phyloP scores from a whole-genome alignment of 441 rosid genomes.

The Isatis lusitanica region DNA sequence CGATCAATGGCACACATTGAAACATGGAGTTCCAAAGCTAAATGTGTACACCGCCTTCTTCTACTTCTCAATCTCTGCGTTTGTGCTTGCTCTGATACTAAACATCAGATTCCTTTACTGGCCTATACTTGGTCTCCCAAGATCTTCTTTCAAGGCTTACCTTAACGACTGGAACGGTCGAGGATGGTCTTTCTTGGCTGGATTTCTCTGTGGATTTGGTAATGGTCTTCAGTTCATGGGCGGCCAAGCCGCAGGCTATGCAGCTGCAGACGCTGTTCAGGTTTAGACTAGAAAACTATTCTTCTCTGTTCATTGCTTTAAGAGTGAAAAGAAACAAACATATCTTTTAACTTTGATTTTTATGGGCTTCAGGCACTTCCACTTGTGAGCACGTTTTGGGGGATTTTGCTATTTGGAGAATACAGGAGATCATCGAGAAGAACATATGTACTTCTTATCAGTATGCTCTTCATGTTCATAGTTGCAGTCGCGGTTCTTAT shows the following conservation, averaged over 20 bases:
- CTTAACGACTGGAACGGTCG: constrained; percentile 77
- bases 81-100: constrained; percentile 59
- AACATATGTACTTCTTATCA: constrained; percentile 61
- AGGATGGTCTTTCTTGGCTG: constrained; percentile 87
- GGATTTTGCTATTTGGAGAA: constrained; percentile 71
- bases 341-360: background rate
- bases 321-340: background rate
- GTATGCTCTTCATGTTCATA: constrained; percentile 74
- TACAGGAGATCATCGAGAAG: constrained; percentile 70
- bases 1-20: constrained; percentile 78
- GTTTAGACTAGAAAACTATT: constrained; percentile 31
- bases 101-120: constrained; percentile 64
- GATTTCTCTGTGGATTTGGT: constrained; percentile 77
- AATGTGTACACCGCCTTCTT: constrained; percentile 82
- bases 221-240: constrained; percentile 93
- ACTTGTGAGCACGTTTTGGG: constrained; percentile 88
- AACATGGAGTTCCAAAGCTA: constrained; percentile 72
- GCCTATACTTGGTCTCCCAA: constrained; percentile 64
- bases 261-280: constrained; percentile 94
- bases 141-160: constrained; percentile 69
- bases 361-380: constrained; percentile 68
- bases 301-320: background rate
- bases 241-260: constrained; percentile 90
- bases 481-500: constrained; percentile 73
- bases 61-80: constrained; percentile 80